Conservation (phyloP, 1,139 yeast genomes). For the Blastobotrys niveus region DNA sequence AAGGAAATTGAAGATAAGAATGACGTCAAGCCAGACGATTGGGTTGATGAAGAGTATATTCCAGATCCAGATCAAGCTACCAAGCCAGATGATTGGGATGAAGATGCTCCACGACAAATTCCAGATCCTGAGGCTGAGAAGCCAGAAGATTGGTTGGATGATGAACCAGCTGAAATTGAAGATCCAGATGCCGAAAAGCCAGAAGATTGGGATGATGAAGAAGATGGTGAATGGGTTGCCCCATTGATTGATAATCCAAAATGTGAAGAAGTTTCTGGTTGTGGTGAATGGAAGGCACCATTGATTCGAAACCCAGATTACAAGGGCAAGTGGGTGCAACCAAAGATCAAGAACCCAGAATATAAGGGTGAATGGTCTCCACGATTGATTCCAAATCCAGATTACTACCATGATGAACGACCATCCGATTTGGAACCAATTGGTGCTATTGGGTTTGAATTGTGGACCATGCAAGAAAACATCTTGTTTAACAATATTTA, state of each 20-base stretch:
- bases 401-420: constrained; percentile 50
- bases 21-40: constrained; percentile 65
- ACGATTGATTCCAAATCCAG: constrained; percentile 59
- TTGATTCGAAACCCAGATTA: constrained; percentile 59
- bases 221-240: constrained; percentile 78
- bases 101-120: constrained; percentile 52
- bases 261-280: constrained; percentile 57
- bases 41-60: constrained; percentile 67
- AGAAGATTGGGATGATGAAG: constrained; percentile 78
- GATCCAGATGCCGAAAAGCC: constrained; percentile 67
- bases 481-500: constrained; percentile 78
- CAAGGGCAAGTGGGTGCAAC: constrained; percentile 74
- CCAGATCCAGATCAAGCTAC: constrained; percentile 56
- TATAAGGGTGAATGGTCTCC: constrained; percentile 82
- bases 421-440: constrained; percentile 64
- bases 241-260: constrained; percentile 67
- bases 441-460: constrained; percentile 81
- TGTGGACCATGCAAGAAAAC: constrained; percentile 80
- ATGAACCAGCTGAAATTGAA: constrained; percentile 48
- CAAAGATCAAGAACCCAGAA: constrained; percentile 61
- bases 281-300: constrained; percentile 73
- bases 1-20: constrained; percentile 53
- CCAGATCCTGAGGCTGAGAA: constrained; percentile 59
- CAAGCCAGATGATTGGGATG: constrained; percentile 84
- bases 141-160: constrained; percentile 80